Evolutionary conservation across 805 yeast species (phyloP).

Genomic region (Wickerhamomyces kurtzmanii): DNA sequence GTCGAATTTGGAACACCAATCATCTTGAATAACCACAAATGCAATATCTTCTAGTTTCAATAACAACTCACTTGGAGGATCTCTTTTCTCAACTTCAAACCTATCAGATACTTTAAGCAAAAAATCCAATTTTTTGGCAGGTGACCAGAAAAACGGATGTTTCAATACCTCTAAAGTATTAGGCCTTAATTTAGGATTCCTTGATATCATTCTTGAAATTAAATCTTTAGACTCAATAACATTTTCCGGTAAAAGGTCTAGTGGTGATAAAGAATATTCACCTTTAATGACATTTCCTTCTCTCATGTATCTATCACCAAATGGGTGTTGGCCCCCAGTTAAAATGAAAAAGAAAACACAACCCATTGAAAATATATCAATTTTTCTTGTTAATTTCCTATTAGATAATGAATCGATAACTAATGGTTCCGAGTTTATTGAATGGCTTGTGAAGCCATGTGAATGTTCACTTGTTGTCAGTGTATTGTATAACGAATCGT

Average conservation of each 20-base stretch:
- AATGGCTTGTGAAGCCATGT: constrained; percentile 11
- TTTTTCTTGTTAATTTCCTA: constrained; percentile 73
- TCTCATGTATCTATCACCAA: constrained; percentile 82
- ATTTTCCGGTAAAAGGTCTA: constrained; percentile 22
- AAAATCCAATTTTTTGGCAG: constrained; percentile 69
- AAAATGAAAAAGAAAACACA: constrained; percentile 87
- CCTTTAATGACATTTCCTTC: constrained; percentile 83
- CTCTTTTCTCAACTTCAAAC: constrained; percentile 76
- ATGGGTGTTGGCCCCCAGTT: constrained; percentile 83
- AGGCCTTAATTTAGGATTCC: constrained; percentile 64
- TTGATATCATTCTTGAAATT: constrained; percentile 60
- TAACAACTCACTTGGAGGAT: constrained; percentile 61
- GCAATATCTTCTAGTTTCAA: constrained; percentile 45
- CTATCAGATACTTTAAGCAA: constrained; percentile 83
- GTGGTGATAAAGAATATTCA: constrained; percentile 25
- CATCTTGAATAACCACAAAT: constrained; percentile 40
- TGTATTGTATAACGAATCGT: constrained; percentile 6
- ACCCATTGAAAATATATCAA: constrained; percentile 91
- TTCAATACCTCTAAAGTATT: constrained; percentile 54
- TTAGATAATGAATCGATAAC: constrained; percentile 30
- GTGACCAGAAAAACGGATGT: constrained; percentile 88
- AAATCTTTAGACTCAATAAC: constrained; percentile 62
- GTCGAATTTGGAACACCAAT: constrained; percentile 78
- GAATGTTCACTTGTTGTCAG: constrained; percentile 15
- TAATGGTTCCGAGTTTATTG: constrained; percentile 20